Evolutionary conservation across 1,284 basidiomycete species (phyloP).

Genomic region (Phylloboletellus chloephorus): DNA sequence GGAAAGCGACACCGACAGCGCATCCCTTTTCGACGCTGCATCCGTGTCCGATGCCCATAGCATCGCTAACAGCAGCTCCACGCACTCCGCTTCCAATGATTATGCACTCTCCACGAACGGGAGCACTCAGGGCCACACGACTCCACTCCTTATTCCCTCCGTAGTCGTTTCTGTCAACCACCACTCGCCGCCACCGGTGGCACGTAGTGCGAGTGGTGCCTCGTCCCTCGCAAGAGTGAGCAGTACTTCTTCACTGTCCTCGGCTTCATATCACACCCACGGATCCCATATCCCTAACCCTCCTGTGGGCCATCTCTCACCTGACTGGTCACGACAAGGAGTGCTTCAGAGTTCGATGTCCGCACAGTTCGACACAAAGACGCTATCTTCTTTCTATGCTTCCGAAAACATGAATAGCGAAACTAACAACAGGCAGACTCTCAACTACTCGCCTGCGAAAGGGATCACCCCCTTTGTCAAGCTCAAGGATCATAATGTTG

Average conservation of each 20-base stretch:
- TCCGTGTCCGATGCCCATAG: constrained; percentile 29
- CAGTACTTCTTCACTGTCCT: constrained; percentile 21
- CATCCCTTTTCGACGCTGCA: constrained; percentile 24
- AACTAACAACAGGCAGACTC: not conserved
- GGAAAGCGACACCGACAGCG: constrained; percentile 27
- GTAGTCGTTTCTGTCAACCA: constrained; percentile 33
- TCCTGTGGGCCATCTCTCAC: constrained; percentile 21
- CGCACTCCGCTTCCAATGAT: constrained; percentile 23
- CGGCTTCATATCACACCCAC: constrained; percentile 6
- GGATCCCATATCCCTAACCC: constrained; percentile 6
- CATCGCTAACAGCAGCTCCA: constrained; percentile 27
- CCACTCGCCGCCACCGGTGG: constrained; percentile 7
- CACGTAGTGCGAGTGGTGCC: constrained; percentile 22
- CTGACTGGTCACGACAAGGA: constrained; percentile 25
- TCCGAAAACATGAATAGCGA: not conserved
- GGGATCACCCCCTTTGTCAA: constrained; percentile 53
- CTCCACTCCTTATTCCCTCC: constrained; percentile 26
- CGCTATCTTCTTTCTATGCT: not conserved
- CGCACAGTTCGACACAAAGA: constrained; percentile 2
- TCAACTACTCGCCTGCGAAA: constrained; percentile 37
- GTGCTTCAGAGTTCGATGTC: not conserved
- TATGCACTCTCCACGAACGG: constrained; percentile 2
- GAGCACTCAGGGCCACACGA: not conserved
- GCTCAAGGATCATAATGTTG: constrained; percentile 56
- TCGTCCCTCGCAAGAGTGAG: constrained; percentile 20